Conservation (phyloP, 148 eudicot species). For the Rhododendron simsii region DNA sequence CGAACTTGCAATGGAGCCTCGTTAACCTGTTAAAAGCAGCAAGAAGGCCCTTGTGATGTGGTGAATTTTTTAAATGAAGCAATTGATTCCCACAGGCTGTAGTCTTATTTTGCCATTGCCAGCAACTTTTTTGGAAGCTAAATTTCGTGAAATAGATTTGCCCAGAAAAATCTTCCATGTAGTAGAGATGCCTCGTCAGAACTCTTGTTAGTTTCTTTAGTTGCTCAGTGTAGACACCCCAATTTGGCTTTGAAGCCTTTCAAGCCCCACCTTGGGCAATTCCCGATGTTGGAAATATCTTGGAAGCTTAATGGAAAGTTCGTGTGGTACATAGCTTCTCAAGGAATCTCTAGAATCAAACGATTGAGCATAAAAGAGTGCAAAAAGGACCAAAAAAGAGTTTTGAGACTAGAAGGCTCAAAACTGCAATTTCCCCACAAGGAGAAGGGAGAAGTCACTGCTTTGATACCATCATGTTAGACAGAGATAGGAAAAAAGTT, state of each 20-base stretch:
- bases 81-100: neutral
- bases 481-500: no score
- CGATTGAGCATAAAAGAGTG: neutral
- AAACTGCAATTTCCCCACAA: neutral
- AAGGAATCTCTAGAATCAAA: neutral
- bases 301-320: neutral
- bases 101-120: neutral
- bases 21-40: neutral
- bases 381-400: neutral
- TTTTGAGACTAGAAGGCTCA: neutral
- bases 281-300: neutral
- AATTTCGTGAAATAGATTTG: neutral
- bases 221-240: neutral
- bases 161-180: neutral
- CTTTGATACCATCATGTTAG: neutral
- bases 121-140: neutral
- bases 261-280: neutral
- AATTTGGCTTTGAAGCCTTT: neutral
- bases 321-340: neutral
- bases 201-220: neutral
- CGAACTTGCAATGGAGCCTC: neutral
- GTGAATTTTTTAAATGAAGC: neutral
- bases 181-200: neutral
- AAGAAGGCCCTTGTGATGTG: neutral
- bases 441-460: neutral